phyloP scores from a whole-genome alignment of 768 basidiomycete genomes.

The Tubosaeta sp. region DNA sequence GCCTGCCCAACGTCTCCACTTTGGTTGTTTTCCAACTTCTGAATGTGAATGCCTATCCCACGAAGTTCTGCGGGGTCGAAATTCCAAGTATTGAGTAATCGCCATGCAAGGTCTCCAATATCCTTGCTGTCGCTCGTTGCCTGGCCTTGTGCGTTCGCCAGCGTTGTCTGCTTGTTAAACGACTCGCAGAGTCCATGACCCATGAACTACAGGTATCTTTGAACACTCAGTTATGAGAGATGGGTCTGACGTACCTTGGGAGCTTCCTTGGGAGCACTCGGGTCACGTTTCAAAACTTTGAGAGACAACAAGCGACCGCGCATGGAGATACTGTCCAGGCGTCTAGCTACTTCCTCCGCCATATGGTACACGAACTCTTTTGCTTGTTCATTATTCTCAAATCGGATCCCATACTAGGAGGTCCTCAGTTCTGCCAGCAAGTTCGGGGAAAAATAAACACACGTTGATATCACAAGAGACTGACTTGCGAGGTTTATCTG shows the following conservation, averaged over 20 bases:
- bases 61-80: constrained; percentile 87
- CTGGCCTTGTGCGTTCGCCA: constrained; percentile 55
- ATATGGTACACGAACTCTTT: constrained; percentile 75
- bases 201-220: constrained; percentile 60
- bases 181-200: constrained; percentile 86
- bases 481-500: constrained; percentile 82
- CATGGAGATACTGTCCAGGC: constrained; percentile 66
- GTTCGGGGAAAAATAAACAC: constrained; percentile 28
- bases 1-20: constrained; percentile 50
- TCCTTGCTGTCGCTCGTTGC: constrained; percentile 70
- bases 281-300: constrained; percentile 86
- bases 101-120: constrained; percentile 76
- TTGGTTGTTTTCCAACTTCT: constrained; percentile 67
- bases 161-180: constrained; percentile 68
- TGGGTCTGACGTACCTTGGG: constrained; percentile 62
- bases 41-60: constrained; percentile 87
- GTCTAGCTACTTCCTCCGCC: constrained; percentile 68
- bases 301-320: constrained; percentile 74
- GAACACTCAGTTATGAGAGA: neutral
- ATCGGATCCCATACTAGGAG: constrained; percentile 88
- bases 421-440: neutral
- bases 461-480: constrained; percentile 96
- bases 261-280: constrained; percentile 80
- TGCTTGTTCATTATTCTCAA: constrained; percentile 77
- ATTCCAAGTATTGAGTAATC: constrained; percentile 63